Evolutionary conservation across 805 yeast species (phyloP).

Genomic region (Starmerella davenportii): DNA sequence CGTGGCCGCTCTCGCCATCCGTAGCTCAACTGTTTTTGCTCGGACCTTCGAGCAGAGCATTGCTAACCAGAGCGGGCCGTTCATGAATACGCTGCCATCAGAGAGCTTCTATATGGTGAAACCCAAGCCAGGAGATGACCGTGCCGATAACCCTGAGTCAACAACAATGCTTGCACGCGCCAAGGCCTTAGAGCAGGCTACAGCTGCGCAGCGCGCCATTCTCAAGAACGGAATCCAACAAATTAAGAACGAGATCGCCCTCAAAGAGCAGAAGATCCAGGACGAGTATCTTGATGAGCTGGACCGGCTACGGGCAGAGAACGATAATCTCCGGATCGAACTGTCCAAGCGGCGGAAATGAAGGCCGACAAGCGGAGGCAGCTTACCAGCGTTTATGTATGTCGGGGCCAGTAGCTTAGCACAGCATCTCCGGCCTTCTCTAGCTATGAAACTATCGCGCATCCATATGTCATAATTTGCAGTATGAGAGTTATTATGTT

Average conservation of each 20-base stretch:
- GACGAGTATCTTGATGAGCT: slow-evolving; percentile 25
- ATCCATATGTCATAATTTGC: too few relatives aligned
- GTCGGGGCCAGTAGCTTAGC: not conserved
- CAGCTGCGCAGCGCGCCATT: slow-evolving; percentile 20
- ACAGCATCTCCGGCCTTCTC: not conserved
- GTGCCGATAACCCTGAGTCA: not conserved
- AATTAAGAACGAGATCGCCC: slow-evolving; percentile 25
- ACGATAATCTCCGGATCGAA: slow-evolving; percentile 24
- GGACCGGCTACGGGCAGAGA: slow-evolving; percentile 18
- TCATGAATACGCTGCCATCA: slow-evolving; percentile 5
- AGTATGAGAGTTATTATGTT: too few relatives aligned
- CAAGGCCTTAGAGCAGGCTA: slow-evolving; percentile 18
- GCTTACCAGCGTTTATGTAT: not conserved
- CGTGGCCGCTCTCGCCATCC: slow-evolving; percentile 9
- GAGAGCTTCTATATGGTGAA: slow-evolving; percentile 24
- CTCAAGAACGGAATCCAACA: slow-evolving; percentile 20
- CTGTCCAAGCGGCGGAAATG: too few relatives aligned
- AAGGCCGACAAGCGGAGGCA: slow-evolving; percentile 15
- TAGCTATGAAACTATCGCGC: too few relatives aligned
- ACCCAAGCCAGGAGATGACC: slow-evolving; percentile 7
- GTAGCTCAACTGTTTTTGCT: slow-evolving; percentile 13
- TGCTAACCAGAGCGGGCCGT: slow-evolving; percentile 1
- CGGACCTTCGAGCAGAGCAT: slow-evolving; percentile 12
- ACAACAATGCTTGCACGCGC: slow-evolving; percentile 6
- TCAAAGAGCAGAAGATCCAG: slow-evolving; percentile 25